Evolutionary conservation across 2,329 filamentous ascomycete species (phyloP).

Genomic region (Corniculantispora saksenae): DNA sequence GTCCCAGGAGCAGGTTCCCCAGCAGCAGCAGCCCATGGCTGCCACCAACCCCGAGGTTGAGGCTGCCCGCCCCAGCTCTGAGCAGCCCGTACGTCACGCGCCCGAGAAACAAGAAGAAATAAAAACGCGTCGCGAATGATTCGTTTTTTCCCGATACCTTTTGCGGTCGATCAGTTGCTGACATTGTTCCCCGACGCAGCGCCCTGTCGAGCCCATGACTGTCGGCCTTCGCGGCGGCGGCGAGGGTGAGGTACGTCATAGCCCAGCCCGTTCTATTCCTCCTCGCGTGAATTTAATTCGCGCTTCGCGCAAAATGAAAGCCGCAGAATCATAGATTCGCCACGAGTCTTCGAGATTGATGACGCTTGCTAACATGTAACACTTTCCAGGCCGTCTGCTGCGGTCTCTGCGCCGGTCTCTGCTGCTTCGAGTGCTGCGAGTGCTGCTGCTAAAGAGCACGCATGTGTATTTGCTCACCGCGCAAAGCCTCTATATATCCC

Average conservation of each 20-base stretch:
- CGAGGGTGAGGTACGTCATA: slow-evolving; percentile 36
- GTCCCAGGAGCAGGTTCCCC: slow-evolving; percentile 3
- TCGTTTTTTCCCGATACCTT: no score
- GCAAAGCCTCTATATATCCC: no score
- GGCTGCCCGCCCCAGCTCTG: slow-evolving; percentile 29
- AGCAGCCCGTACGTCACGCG: slow-evolving; percentile 39
- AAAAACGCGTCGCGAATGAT: no score
- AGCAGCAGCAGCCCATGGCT: slow-evolving; percentile 18
- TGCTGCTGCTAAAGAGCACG: slow-evolving; percentile 36
- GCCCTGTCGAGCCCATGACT: slow-evolving; percentile 37
- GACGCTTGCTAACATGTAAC: no score
- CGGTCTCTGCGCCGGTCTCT: slow-evolving; percentile 41
- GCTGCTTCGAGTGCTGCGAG: slow-evolving; percentile 39
- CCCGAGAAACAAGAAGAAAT: no score
- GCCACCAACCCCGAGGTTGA: slow-evolving; percentile 7
- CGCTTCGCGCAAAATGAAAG: no score
- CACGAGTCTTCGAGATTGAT: no score
- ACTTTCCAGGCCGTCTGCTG: slow-evolving; percentile 39
- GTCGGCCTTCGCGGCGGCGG: slow-evolving; percentile 38
- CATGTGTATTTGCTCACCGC: no score
- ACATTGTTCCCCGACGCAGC: slow-evolving; percentile 26
- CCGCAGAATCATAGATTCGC: no score
- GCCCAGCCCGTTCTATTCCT: background rate
- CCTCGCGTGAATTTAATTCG: background rate
- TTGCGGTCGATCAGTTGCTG: no score